Evolutionary conservation across 495 filamentous ascomycete genomes (phyloP).

Genomic region (Thermochaetoides thermophila): DNA sequence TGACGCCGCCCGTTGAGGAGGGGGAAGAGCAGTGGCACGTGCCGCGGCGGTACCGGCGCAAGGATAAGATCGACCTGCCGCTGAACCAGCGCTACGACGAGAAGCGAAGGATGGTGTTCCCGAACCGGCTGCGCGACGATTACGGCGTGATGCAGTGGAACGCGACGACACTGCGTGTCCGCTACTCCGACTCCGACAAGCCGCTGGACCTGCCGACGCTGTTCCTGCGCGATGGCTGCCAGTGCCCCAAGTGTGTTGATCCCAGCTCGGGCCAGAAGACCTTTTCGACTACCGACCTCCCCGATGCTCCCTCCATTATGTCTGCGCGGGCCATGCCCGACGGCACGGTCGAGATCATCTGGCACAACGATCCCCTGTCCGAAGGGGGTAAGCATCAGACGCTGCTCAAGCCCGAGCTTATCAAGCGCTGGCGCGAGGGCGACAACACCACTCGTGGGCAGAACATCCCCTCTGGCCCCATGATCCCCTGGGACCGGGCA

Average conservation of each 20-base stretch:
- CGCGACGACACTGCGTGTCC: too few species aligned
- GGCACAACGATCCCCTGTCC: constrained; percentile 26
- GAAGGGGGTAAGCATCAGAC: constrained; percentile 11
- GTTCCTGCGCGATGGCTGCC: constrained; percentile 65
- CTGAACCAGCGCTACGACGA: too few species aligned
- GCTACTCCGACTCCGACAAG: neutral
- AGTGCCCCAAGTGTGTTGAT: constrained; percentile 58
- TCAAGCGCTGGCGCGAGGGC: constrained; percentile 1
- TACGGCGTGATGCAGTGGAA: too few species aligned
- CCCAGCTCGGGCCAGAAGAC: constrained; percentile 68
- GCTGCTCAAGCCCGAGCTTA: constrained; percentile 1
- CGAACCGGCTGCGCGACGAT: too few species aligned
- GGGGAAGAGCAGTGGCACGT: too few species aligned
- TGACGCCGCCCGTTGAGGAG: too few species aligned
- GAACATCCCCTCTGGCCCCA: too few species aligned
- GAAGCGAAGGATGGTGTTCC: too few species aligned
- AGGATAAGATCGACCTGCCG: too few species aligned
- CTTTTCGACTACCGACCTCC: constrained; percentile 62
- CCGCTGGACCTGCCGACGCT: constrained; percentile 6
- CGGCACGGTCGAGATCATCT: constrained; percentile 39
- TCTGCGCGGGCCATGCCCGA: constrained; percentile 18
- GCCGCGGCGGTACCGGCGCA: too few species aligned
- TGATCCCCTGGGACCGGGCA: constrained; percentile 11
- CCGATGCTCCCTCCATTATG: constrained; percentile 30
- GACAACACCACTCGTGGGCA: neutral